Evolutionary conservation across 805 yeast genomes (phyloP), one percentile per base, ranked within the genome.

Genomic region (Hanseniaspora mollemarum): DNA sequence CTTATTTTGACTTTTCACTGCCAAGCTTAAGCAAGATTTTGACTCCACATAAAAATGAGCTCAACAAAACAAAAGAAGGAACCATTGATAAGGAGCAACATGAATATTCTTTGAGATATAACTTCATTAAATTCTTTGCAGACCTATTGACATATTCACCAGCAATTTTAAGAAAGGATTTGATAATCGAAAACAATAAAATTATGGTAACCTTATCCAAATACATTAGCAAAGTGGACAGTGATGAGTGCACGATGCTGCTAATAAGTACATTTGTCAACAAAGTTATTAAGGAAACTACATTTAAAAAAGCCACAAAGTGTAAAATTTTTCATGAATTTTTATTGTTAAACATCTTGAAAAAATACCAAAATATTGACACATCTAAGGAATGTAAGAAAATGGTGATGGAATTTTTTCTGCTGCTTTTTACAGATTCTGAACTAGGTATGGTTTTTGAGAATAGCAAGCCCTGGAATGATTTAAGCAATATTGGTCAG

Each of bases 261-360:
- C 67, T 81, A 0, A 51, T 85, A 2, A 61, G 63, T 0, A 70
- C 77, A 24, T 66, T 86, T 52, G 75, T 71, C 16, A 60, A 65
- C 1, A 66, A 68, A 21, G 72, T 88, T 2, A 59, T 86, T 32
- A 62, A 67, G 25, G 96, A 88, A 56, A 59, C 68, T 2, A 65
- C 73, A 12, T 82, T 79, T 60, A 77, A 77, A 56, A 81, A 79
- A 58, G 69, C 80, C 54, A 75, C 87, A 0, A 88, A 87, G 61
- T 75, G 86, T 54, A 77, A 78, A 54, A 73, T 87, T 15, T 74
- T 90, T 59, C 86, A 85, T 57, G 96, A 88, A 60, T 76, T 83
- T 71, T 76, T 81, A 21, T 60, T 87, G 53, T 71, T 72, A 25
- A 78, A 78, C 49, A 56, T 86, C 28, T 74, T 77, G 31, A 70